These are phyloP conservation scores for Tulasnella sp. DNA, from an alignment of 768 basidiomycete species.

Conservation along the genomic window DNA sequence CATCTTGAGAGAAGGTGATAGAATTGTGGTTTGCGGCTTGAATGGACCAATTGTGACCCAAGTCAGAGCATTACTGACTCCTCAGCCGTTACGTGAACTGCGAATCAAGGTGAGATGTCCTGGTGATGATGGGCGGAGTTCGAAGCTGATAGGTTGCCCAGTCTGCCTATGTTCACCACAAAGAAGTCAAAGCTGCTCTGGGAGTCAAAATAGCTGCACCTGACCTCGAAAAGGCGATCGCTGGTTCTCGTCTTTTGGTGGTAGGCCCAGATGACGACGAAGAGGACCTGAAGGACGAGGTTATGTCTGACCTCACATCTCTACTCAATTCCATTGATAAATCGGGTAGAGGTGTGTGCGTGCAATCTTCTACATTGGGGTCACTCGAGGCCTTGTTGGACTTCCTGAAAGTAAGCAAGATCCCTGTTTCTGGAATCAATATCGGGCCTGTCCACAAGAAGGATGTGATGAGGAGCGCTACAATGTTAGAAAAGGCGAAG, in stretches of 20 bases:
- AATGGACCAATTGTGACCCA: constrained; percentile 97
- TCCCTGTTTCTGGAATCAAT: constrained; percentile 93
- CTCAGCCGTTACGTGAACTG: constrained; percentile 88
- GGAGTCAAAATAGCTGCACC: constrained; percentile 93
- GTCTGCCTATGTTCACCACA: constrained; percentile 95
- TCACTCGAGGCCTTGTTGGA: constrained; percentile 93
- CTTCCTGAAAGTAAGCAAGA: constrained; percentile 89
- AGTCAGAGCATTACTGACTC: constrained; percentile 84
- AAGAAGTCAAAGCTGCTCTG: constrained; percentile 90
- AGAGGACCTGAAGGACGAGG: constrained; percentile 83
- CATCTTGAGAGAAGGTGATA: constrained; percentile 79
- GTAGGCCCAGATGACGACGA: constrained; percentile 94
- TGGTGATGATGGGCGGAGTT: constrained; percentile 5
- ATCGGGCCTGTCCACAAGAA: constrained; percentile 95
- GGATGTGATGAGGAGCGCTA: constrained; percentile 82
- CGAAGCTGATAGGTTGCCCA: constrained; percentile 23
- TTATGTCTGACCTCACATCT: constrained; percentile 90
- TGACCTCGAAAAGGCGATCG: constrained; percentile 95
- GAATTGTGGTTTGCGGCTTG: constrained; percentile 88
- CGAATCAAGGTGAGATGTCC: constrained; percentile 65
- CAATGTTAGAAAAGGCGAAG: constrained; percentile 92
- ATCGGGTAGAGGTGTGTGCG: constrained; percentile 91
- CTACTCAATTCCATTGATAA: constrained; percentile 85
- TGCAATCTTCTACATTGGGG: constrained; percentile 93
- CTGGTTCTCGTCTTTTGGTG: constrained; percentile 87